phyloP scores from a whole-genome alignment of 129 eudicot genomes.

The Helichrysum umbraculigerum region DNA sequence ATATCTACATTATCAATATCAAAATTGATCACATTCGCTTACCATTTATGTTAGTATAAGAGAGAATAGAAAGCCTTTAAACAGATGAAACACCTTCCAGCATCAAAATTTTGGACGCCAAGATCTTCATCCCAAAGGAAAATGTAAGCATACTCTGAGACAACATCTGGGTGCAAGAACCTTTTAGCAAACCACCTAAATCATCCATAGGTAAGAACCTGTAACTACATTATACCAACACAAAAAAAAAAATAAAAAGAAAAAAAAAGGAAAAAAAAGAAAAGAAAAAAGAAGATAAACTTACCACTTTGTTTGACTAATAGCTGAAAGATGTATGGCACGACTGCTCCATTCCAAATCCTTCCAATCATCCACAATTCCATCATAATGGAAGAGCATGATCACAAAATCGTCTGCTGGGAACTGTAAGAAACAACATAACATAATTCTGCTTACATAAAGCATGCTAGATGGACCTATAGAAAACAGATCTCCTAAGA shows the following conservation, averaged over 20 bases:
- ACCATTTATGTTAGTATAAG: not conserved
- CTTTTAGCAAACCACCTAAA: conserved; percentile 97
- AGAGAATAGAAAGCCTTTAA: conserved; percentile 1
- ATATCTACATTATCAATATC: conserved; percentile 46
- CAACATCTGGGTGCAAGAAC: conserved; percentile 81
- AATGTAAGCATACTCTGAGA: conserved; percentile 70
- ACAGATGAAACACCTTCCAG: conserved; percentile 48
- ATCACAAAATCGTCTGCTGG: conserved; percentile 55
- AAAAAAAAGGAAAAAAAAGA: no score
- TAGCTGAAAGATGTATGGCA: conserved; percentile 78
- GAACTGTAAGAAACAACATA: conserved; percentile 48
- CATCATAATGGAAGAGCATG: conserved; percentile 92
- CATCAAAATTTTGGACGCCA: conserved; percentile 80
- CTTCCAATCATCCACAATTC: conserved; percentile 75
- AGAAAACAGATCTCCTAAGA: not conserved
- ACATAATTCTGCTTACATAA: conserved; percentile 11
- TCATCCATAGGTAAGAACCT: conserved; percentile 4
- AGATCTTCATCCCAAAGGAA: conserved; percentile 98
- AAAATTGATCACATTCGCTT: not conserved
- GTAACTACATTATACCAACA: not conserved
- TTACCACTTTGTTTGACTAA: conserved; percentile 89
- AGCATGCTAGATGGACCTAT: not conserved
- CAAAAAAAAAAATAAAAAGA: no score
- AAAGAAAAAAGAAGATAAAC: not conserved
- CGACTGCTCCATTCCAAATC: conserved; percentile 82